A percentile compares a stretch with the other conserved stretches of the same genome.
phyloP scores from a whole-genome alignment of 2,329 filamentous ascomycete species.

The Cercospora janseana region DNA sequence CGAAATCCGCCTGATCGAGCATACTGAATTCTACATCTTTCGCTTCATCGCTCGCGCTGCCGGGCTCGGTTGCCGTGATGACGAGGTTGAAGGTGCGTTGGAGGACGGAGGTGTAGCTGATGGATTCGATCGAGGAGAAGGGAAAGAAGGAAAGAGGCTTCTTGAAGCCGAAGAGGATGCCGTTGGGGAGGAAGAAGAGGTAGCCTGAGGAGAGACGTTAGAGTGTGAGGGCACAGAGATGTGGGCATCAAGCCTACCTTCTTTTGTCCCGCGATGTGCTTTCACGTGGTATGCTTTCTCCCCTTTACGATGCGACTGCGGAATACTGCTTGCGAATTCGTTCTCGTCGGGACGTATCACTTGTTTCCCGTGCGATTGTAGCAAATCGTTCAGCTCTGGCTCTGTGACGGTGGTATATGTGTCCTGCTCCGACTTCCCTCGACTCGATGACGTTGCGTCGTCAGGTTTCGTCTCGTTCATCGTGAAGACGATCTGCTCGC shows the following conservation, averaged over 20 bases:
- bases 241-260: conserved; percentile 46
- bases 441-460: conserved; percentile 42
- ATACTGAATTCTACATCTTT: conserved; percentile 64
- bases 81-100: conserved; percentile 67
- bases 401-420: conserved; percentile 47
- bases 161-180: conserved; percentile 64
- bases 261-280: conserved; percentile 63
- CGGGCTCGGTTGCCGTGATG: conserved; percentile 40
- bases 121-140: conserved; percentile 57
- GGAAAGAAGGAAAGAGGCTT: conserved; percentile 64
- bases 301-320: conserved; percentile 60
- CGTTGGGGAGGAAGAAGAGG: conserved; percentile 60
- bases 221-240: not conserved
- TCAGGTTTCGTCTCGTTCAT: conserved; percentile 52
- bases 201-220: conserved; percentile 48
- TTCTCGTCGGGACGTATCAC: conserved; percentile 55
- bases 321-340: conserved; percentile 60
- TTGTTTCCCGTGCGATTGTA: conserved; percentile 47
- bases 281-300: conserved; percentile 65
- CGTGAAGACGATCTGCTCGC: conserved; percentile 61
- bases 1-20: conserved; percentile 63
- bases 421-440: conserved; percentile 42
- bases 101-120: conserved; percentile 63
- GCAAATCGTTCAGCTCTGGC: conserved; percentile 50
- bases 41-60: conserved; percentile 17